These are phyloP conservation scores for Trichoderma koningii DNA, from an alignment of 2,329 filamentous ascomycete genomes.

Conservation along the genomic window DNA sequence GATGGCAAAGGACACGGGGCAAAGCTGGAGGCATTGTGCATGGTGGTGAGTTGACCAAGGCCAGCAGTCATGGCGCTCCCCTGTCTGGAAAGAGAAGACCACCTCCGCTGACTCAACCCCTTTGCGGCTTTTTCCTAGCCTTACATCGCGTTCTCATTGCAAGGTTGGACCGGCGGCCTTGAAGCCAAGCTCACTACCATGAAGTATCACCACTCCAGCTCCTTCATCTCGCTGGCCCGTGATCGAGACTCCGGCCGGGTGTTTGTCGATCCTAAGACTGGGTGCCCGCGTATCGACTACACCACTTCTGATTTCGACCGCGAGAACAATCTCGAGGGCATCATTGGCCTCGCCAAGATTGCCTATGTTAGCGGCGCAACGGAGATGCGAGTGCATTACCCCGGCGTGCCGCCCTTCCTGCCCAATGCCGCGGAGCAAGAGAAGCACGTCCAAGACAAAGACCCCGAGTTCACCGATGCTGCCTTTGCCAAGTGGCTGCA, in stretches of 20 bases:
- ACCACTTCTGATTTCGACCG: slow-evolving; percentile 70
- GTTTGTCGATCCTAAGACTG: slow-evolving; percentile 68
- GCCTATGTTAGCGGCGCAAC: slow-evolving; percentile 75
- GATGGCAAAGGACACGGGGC: slow-evolving; percentile 78
- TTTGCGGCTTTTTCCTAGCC: slow-evolving; percentile 45
- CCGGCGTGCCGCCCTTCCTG: slow-evolving; percentile 65
- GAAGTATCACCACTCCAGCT: slow-evolving; percentile 68
- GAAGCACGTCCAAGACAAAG: slow-evolving; percentile 32
- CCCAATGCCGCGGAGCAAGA: slow-evolving; percentile 35
- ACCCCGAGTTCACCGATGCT: slow-evolving; percentile 57
- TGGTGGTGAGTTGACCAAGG: slow-evolving; percentile 55
- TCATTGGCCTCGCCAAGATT: slow-evolving; percentile 73
- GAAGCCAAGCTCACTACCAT: slow-evolving; percentile 72
- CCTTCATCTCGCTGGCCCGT: slow-evolving; percentile 72
- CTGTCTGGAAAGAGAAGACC: too few species aligned
- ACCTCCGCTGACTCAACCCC: background rate
- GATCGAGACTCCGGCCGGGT: slow-evolving; percentile 77
- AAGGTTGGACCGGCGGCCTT: slow-evolving; percentile 68
- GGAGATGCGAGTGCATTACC: slow-evolving; percentile 72
- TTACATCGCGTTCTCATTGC: slow-evolving; percentile 59
- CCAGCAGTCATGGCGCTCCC: too few species aligned
- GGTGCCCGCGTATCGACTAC: slow-evolving; percentile 69
- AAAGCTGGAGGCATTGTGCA: slow-evolving; percentile 76
- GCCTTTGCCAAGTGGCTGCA: slow-evolving; percentile 64
- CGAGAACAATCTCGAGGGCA: slow-evolving; percentile 68